These are phyloP conservation scores for Suhomyces taliae DNA, from an alignment of 1,139 yeast species.

Conservation along the genomic window DNA sequence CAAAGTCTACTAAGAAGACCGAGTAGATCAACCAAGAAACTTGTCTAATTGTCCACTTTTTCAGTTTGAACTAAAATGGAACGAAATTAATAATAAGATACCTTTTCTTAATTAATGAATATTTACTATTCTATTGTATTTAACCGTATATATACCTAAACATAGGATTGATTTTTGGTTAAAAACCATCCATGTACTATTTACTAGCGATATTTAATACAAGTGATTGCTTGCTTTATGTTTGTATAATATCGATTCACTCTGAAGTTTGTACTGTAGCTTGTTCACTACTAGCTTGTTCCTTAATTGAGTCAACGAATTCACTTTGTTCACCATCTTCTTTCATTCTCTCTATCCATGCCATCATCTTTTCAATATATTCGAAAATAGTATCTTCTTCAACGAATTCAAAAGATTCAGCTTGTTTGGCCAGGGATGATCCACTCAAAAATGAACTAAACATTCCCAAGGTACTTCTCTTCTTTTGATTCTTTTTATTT, in stretches of 20 bases:
- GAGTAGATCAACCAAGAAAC: slow-evolving; percentile 8
- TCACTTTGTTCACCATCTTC: background rate
- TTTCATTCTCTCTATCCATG: slow-evolving; percentile 30
- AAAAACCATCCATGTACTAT: too few relatives aligned
- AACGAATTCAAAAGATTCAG: slow-evolving; percentile 25
- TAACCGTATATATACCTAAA: too few relatives aligned
- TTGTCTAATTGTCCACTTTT: background rate
- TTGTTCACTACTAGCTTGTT: too few relatives aligned
- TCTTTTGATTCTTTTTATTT: slow-evolving; percentile 9
- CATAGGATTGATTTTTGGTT: too few relatives aligned
- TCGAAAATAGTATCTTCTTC: slow-evolving; percentile 36
- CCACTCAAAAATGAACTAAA: slow-evolving; percentile 16
- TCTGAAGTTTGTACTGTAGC: too few relatives aligned
- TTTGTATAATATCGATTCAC: background rate
- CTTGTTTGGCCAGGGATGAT: slow-evolving; percentile 13
- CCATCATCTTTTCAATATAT: slow-evolving; percentile 32
- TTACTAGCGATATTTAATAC: too few relatives aligned
- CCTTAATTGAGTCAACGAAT: too few relatives aligned
- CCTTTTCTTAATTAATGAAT: too few relatives aligned
- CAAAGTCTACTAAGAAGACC: slow-evolving; percentile 17
- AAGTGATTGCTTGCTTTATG: background rate
- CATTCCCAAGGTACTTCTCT: slow-evolving; percentile 4
- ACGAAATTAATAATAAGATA: too few relatives aligned
- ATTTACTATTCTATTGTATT: too few relatives aligned
- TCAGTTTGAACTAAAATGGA: too few relatives aligned